These are phyloP conservation scores for Euphrasia confusa DNA, from an alignment of 257 asterid genomes.

Conservation along the genomic window DNA sequence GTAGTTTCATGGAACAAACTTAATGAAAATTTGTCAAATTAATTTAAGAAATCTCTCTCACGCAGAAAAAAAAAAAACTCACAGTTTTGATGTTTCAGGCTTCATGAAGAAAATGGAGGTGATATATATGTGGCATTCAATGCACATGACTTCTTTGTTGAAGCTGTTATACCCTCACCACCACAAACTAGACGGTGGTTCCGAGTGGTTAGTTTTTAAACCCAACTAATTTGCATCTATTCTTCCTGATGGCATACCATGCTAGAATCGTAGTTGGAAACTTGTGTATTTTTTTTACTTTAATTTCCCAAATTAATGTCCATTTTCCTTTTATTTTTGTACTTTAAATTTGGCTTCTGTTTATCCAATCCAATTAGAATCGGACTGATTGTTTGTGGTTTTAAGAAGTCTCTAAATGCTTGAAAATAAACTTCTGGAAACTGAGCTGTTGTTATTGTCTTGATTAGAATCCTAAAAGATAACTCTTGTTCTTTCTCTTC, in stretches of 20 bases:
- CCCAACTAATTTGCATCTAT: background rate
- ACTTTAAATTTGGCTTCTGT: background rate
- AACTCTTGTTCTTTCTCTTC: background rate
- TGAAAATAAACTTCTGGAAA: no score
- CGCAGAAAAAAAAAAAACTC: background rate
- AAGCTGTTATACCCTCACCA: constrained; percentile 61
- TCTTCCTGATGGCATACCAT: constrained; percentile 17
- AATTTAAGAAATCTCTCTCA: background rate
- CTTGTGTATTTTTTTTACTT: no score
- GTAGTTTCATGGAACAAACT: no score
- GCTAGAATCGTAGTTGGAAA: background rate
- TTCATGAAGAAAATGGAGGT: constrained; percentile 71
- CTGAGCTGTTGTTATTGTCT: background rate
- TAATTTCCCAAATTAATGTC: background rate
- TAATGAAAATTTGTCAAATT: no score
- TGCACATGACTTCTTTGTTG: constrained; percentile 64
- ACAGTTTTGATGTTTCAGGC: constrained; percentile 43
- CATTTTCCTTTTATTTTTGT: background rate
- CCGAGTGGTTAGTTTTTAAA: constrained; percentile 70
- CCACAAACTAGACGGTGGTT: constrained; percentile 59
- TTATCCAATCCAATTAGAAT: background rate
- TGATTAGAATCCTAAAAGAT: background rate
- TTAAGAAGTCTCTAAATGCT: constrained; percentile 13
- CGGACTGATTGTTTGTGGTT: background rate
- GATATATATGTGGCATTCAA: constrained; percentile 78